Evolutionary conservation across 805 yeast species (phyloP), one percentile per base, ranked within the genome.

Genomic region (Candida quercuum): DNA sequence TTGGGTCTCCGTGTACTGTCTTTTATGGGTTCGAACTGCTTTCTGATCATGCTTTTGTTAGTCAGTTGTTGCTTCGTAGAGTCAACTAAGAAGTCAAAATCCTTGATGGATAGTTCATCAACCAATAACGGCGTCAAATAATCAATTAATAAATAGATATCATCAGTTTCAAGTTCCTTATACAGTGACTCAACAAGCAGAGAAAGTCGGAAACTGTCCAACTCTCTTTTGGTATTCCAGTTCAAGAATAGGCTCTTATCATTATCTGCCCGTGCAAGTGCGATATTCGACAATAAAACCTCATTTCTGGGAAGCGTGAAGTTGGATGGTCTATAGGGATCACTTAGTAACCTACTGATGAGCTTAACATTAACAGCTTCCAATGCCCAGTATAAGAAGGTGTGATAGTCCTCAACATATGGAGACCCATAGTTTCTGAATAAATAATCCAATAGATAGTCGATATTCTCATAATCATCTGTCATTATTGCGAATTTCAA

Each of bases 41-140:
- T 40, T 23, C 51, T 39, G 6, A 28, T 22, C 2, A 32, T 14
- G 5, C 47, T 45, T 7, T 25, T 31, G 5, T 13, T 16, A n/a
- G 18, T 33, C 4, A 48, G 28, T 9, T 42, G 43, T 2, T 17
- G 9, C 15, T 23, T 31, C 10, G 48, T 12, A 3, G n/a, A n/a
- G 3, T 43, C 38, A 3, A 33, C 32, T 1, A 50, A 7, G 23
- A 48, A 47, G 5, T 35, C 28, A 14, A 46, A 44, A 23, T 49
- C 48, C 28, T 31, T 24, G 27, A 28, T 26, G 13, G n/a, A 36
- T 6, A 18, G 21, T 12, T 6, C 24, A 32, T 12, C 22, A 24
- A 13, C 22, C 13, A 26, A 7, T 17, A 13, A 13, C 10, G 16
- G 27, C 5, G 8, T 32, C 13, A 32, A 28, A 13, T 8, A 14